Evolutionary conservation across 345 rosid genomes (phyloP).

Genomic region (Eucalyptus cloeziana): DNA sequence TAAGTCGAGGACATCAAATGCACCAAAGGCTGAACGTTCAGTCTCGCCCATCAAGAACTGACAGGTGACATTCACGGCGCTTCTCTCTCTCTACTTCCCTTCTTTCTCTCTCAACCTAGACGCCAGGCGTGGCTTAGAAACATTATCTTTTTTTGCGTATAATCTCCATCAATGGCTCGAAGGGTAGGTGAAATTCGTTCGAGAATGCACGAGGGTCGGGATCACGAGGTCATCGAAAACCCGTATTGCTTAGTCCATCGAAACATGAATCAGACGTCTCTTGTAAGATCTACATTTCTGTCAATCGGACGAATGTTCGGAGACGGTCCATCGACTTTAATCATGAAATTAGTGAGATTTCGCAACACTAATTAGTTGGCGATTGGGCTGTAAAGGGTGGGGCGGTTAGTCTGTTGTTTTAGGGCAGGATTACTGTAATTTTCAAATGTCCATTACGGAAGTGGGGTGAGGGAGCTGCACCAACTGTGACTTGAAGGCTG

Average conservation of each 20-base stretch:
- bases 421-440: background rate
- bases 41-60: background rate
- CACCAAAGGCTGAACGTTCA: background rate
- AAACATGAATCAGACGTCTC: background rate
- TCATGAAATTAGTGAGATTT: background rate
- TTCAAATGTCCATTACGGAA: background rate
- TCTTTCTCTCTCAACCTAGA: background rate
- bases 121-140: background rate
- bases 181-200: background rate
- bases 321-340: background rate
- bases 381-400: background rate
- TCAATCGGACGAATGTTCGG: background rate
- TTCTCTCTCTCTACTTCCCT: background rate
- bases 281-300: background rate
- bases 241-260: background rate
- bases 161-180: background rate
- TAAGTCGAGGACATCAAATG: background rate
- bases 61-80: background rate
- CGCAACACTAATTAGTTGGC: background rate
- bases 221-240: background rate
- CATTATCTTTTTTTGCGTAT: background rate
- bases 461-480: background rate
- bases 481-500: background rate
- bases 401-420: constrained; percentile 10
- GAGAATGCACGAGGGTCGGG: background rate